Evolutionary conservation across 2,329 filamentous ascomycete genomes (phyloP).

Genomic region (Fusarium duplospermum): DNA sequence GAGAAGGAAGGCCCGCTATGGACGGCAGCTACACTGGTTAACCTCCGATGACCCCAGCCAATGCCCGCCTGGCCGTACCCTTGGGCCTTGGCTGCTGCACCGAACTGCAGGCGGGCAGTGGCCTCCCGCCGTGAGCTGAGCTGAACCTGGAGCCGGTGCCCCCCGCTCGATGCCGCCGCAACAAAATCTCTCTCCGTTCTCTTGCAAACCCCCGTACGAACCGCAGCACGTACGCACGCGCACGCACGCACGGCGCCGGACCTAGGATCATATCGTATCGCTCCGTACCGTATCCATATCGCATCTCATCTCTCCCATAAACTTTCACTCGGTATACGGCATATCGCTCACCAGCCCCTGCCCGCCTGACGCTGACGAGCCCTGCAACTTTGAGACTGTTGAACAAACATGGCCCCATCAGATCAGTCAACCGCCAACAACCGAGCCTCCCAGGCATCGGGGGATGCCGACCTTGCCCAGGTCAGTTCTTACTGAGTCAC

Average conservation of each 20-base stretch:
- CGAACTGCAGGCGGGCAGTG: neutral
- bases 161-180: neutral
- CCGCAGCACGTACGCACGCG: neutral
- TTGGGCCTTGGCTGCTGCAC: neutral
- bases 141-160: neutral
- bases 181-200: neutral
- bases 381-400: neutral
- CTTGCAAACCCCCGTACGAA: neutral
- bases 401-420: constrained; percentile 24
- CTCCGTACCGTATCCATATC: neutral
- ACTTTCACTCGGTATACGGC: neutral
- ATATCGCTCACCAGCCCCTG: neutral
- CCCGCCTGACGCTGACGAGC: neutral
- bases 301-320: neutral
- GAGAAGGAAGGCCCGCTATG: neutral
- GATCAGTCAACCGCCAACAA: constrained; percentile 21
- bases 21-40: constrained; percentile 1
- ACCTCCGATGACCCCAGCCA: neutral
- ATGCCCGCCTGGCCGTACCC: neutral
- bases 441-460: constrained; percentile 29
- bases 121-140: neutral
- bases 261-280: neutral
- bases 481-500: constrained; percentile 27
- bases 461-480: constrained; percentile 43
- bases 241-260: neutral